Percentiles rank a stretch among this genome's conserved stretches.
phyloP scores from a whole-genome alignment of 2,329 filamentous ascomycete species.

The Exophiala spinifera region DNA sequence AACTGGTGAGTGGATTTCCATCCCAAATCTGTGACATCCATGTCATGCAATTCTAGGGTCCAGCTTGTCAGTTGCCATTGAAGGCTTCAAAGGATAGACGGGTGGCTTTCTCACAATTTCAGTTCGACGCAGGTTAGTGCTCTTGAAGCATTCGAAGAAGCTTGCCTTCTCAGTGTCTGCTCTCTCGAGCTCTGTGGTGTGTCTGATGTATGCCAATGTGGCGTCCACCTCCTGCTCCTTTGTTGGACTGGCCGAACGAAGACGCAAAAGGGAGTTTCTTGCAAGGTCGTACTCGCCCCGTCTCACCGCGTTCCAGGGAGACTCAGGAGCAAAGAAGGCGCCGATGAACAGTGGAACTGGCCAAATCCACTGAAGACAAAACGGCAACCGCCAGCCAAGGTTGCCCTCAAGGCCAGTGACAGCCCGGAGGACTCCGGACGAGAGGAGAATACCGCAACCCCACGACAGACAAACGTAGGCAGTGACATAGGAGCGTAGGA shows the following conservation, averaged over 20 bases:
- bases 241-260: constrained; percentile 28
- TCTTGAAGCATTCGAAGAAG: constrained; percentile 42
- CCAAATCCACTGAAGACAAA: constrained; percentile 30
- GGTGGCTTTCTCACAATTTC: constrained; percentile 36
- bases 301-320: constrained; percentile 36
- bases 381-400: constrained; percentile 31
- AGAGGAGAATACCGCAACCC: constrained; percentile 60
- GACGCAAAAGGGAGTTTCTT: constrained; percentile 31
- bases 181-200: constrained; percentile 36
- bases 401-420: constrained; percentile 16
- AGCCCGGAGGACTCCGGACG: constrained; percentile 23
- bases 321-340: constrained; percentile 33
- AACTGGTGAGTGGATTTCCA: constrained; percentile 23
- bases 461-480: constrained; percentile 62
- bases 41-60: constrained; percentile 1
- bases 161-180: constrained; percentile 23
- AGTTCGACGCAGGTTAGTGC: constrained; percentile 42
- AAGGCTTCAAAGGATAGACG: too few species aligned
- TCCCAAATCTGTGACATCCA: constrained; percentile 6
- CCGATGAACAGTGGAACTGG: constrained; percentile 29
- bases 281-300: constrained; percentile 36
- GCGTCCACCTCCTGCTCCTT: constrained; percentile 30
- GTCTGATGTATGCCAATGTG: constrained; percentile 37
- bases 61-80: too few species aligned
- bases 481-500: constrained; percentile 57